Evolutionary conservation across 306 rosid genomes (phyloP).

Genomic region (Dalbergia cochinchinensis): DNA sequence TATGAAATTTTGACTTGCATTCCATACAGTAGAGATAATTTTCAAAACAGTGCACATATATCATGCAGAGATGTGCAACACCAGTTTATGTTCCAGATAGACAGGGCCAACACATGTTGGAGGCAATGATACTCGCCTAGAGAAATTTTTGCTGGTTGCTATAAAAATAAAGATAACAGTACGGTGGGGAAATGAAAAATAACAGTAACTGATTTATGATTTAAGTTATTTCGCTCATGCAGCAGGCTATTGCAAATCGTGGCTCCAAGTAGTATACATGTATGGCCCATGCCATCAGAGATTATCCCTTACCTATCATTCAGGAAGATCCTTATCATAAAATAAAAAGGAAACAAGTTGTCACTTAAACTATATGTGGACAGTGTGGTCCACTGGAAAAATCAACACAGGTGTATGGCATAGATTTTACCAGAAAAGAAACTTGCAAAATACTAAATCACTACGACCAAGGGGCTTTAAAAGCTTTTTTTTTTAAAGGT

Average conservation of each 20-base stretch:
- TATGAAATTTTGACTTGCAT: neutral
- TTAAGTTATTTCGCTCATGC: neutral
- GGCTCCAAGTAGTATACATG: neutral
- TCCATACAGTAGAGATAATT: neutral
- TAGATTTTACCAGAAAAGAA: constrained; percentile 5
- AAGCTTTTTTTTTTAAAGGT: neutral
- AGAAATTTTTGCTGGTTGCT: neutral
- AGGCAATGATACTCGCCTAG: neutral
- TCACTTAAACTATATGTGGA: neutral
- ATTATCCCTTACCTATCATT: neutral
- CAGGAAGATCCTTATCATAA: neutral
- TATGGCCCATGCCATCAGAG: neutral
- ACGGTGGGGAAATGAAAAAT: neutral
- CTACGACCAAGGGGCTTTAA: constrained; percentile 9
- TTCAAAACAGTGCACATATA: neutral
- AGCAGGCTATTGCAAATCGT: constrained; percentile 10
- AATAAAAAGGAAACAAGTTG: no score
- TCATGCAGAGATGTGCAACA: neutral
- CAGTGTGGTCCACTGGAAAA: neutral
- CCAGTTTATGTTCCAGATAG: neutral
- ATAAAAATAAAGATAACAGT: neutral
- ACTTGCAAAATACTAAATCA: constrained; percentile 1
- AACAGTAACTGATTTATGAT: constrained; percentile 12
- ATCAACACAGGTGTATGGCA: neutral
- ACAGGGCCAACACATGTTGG: neutral